These are phyloP conservation scores for Pleurotus cornucopiae DNA, from an alignment of 768 basidiomycete genomes.

Conservation along the genomic window DNA sequence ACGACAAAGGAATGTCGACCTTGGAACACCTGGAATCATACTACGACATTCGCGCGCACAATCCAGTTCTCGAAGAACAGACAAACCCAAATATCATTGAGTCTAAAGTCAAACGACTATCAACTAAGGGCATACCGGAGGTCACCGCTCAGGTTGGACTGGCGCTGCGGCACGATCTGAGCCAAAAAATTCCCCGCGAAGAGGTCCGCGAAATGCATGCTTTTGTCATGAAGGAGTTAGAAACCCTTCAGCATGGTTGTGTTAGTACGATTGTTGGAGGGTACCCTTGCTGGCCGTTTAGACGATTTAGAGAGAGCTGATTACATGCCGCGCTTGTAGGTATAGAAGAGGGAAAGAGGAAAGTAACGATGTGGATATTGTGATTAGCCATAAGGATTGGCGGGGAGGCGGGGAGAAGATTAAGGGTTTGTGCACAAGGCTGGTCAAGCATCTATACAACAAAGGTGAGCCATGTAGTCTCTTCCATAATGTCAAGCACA, in stretches of 20 bases:
- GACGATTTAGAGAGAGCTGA: neutral
- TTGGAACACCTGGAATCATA: constrained; percentile 66
- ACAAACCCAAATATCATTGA: constrained; percentile 9
- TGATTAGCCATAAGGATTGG: constrained; percentile 69
- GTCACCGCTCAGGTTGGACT: constrained; percentile 52
- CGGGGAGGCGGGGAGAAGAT: constrained; percentile 39
- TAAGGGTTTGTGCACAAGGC: constrained; percentile 56
- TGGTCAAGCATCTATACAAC: constrained; percentile 55
- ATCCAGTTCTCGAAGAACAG: constrained; percentile 9
- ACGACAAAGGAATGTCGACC: constrained; percentile 61
- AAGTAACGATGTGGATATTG: constrained; percentile 87
- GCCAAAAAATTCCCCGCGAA: constrained; percentile 49
- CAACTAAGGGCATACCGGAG: neutral
- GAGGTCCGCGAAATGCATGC: constrained; percentile 80
- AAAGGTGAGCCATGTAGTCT: constrained; percentile 37
- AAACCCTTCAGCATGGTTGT: constrained; percentile 59
- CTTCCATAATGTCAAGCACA: neutral
- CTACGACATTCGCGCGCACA: constrained; percentile 39
- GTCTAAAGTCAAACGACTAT: constrained; percentile 3
- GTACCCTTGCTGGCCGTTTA: constrained; percentile 34
- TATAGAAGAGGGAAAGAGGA: constrained; percentile 80
- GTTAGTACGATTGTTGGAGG: constrained; percentile 78
- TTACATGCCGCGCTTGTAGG: constrained; percentile 28
- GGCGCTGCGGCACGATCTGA: constrained; percentile 54
- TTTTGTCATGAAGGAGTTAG: constrained; percentile 65